Evolutionary conservation across 305 asterid species (phyloP), one percentile per base, ranked within the genome.

Genomic region (Fraxinus nigra): DNA sequence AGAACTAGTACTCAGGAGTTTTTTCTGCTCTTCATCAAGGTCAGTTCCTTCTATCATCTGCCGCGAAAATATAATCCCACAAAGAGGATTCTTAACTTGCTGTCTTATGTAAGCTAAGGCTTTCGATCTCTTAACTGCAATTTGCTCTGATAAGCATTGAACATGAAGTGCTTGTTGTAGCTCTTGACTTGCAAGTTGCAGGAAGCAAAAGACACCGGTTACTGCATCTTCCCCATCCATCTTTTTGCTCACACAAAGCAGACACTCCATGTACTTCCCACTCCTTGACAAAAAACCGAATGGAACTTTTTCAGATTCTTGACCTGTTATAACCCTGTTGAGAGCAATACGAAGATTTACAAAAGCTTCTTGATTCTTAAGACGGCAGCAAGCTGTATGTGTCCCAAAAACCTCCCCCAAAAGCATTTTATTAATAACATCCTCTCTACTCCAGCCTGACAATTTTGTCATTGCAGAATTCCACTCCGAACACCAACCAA

Each of bases 401-500:
- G 87, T 87, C 76, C 98, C 99, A 18, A 95, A 95, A 70, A 95
- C 95, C 88, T 95, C 99, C 10, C 99, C 99, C 7, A 95, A 78
- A 14, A 95, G 93, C 99, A 95, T 94, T 89, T 93, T 95, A 72
- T 94, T 92, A 8, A 95, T 90, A 76, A 92, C 98, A 33, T 95
- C 96, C 5, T 92, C 96, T 76, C 97, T 86, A 7, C 56, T 77
- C 97, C 97, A 94, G 9, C 99, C 97, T 2, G 99, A 86, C 37
- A 95, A 10, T 79, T 94, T 94, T 8, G 90, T 82, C 98, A 95
- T 95, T 3, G 99, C 98, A 32, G 98, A 89, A 75, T 95, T 95
- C 99, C 99, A 95, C 86, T 95, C 99, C 0, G 96, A 90, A 80
- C 99, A 95, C 99, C 99, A 95, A 14, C 99, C 99, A 13, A 95